Base-by-base conservation (phyloP, 495 filamentous ascomycete species). In the Aspergillus coremiiformis region DNA sequence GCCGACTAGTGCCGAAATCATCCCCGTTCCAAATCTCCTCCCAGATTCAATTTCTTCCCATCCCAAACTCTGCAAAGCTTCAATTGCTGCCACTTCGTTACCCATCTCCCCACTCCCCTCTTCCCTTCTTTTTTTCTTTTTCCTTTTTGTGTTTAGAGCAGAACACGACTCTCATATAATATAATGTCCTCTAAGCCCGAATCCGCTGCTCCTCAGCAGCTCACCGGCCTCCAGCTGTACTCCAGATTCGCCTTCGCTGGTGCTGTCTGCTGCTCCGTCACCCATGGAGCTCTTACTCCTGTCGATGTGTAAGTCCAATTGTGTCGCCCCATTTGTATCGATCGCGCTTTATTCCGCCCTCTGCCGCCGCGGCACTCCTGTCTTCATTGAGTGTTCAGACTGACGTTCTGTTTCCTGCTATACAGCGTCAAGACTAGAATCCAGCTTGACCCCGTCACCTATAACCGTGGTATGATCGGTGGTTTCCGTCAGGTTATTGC, bases 181-280 rank as follows among this genome's bases (percentile, higher is more conserved):
- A 66, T 56, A 63, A 79, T 78, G 76, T 69, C 77, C 54, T 60
- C 74, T 26, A 51, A 49, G 39, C 48, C 55, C 44, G 59, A 64
- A 47, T 37, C 72, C 41, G 57, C 66, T 42, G 67, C 79, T 66
- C 65, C 80, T 55, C n/a, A n/a, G n/a, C n/a, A n/a, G n/a, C 24
- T 75, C 50, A 73, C 63, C 49, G 82, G 80, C 39, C 51, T 80
- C 54, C 66, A 66, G 44, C 80, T 88, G 50, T 89, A 90, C 76
- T 82, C 84, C 54, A 75, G 89, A 67, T 95, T 95, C 77, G 89
- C 91, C 68, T 86, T 95, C 64, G 90, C 90, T 56, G 90, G 90
- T 69, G 90, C 90, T 58, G 76, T 94, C 74, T 95, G 90, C 84
- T 96, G 90, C 71, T 88, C 87, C 63, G 77, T 96, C 74, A 96